Base-by-base conservation (phyloP, 352 stramenopile genomes). In the Pythium rhizo-oryzae region DNA sequence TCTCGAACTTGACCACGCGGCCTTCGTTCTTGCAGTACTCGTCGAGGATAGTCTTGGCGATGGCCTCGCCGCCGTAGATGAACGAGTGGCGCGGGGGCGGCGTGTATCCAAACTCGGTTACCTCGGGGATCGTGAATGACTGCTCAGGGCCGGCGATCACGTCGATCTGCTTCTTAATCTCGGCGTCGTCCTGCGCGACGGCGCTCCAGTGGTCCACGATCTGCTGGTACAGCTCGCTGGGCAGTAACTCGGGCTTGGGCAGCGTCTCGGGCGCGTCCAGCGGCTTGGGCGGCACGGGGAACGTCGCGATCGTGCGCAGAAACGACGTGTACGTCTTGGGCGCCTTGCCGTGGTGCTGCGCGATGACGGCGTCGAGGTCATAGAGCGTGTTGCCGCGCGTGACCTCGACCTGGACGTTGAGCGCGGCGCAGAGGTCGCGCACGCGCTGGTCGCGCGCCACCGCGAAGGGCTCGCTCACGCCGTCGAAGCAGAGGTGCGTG, bases 1-100 rank as follows among this genome's bases (percentile, higher is more conserved):
- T 99, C 73, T 98, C 94, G 75, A 99, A 99, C 33, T 84, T 93
- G 28, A 92, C 84, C 15, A 98, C 90, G 66, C 91, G 97, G 2
- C 77, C 84, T 79, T 89, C 76, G 60, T 93, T 88, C 66, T 81
- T 84, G 67, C 85, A 90, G 58, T 91, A 93, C 65, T 86, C 76
- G 18, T 75, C 67, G 41, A 95, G 49, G 55, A 92, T 91, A 9
- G 74, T 80, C 25, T 92, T 55, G 7, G 82, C 85, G 60, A 90
- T 89, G 62, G 82, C 70, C 59, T 91, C 84, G 37, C 85, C 84
- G 18, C 85, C 84, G 69, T 89, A 90, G 58, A 93, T 88, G 70
- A 90, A 93, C 18, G 81, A 88, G 72, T 91, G 84, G 13, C 70
- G 78, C 41, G 72, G 71, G 15, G 78, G 72, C 37, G 66, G 64